Conservation (phyloP, 2,329 filamentous ascomycete species). For the Daldinia eschscholtzii region DNA sequence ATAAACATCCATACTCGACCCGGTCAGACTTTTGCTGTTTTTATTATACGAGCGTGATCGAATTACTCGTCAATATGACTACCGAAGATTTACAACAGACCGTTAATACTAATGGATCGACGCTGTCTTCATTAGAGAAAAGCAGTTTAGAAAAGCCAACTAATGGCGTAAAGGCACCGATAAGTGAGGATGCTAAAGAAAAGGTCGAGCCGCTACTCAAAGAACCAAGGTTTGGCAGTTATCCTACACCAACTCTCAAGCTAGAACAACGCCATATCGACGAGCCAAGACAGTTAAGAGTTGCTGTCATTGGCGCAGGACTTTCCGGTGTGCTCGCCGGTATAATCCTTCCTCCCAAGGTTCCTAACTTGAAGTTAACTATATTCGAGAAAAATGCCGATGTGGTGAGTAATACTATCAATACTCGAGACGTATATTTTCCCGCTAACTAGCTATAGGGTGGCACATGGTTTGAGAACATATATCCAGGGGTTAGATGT, state of each 20-base stretch:
- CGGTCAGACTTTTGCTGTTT: conserved; percentile 8
- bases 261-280: conserved; percentile 60
- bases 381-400: conserved; percentile 78
- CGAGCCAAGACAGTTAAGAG: conserved; percentile 62
- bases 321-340: conserved; percentile 74
- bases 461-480: conserved; percentile 67
- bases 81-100: conserved; percentile 21
- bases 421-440: not conserved
- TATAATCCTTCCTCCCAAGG: conserved; percentile 74
- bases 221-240: conserved; percentile 25
- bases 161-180: conserved; percentile 33
- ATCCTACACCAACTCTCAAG: conserved; percentile 41
- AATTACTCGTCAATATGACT: conserved; percentile 32
- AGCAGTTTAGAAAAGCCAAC: conserved; percentile 11
- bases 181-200: conserved; percentile 25
- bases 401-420: conserved; percentile 64
- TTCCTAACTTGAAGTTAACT: conserved; percentile 74
- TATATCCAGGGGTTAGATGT: conserved; percentile 75
- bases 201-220: conserved; percentile 26
- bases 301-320: conserved; percentile 74
- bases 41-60: not conserved
- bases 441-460: conserved; percentile 53
- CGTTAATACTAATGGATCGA: conserved; percentile 17
- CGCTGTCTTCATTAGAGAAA: conserved; percentile 10
- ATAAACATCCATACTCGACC: conserved; percentile 10